Evolutionary conservation across 139 green algal genomes (phyloP), one percentile per base, ranked within the genome.

Genomic region (Coccomyxa sp.): DNA sequence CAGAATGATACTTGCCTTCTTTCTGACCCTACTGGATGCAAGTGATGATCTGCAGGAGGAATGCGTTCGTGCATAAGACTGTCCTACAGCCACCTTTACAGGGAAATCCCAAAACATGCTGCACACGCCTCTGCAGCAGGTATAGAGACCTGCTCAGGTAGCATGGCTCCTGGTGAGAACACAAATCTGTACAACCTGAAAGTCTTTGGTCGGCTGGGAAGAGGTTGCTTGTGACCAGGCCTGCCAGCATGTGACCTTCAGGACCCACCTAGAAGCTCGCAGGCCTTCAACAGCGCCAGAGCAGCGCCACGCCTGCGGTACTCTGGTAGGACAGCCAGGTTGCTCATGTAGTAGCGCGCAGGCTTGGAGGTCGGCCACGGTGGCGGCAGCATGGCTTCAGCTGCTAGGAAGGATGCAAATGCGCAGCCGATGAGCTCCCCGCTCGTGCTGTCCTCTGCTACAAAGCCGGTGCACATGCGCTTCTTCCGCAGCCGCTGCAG

Each of bases 301-400:
- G 85, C 91, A 18, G 93, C 58, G 22, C 90, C 89, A 7, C 78
- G 76, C 1, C 89, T 81, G 14, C 90, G 74, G 36, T 83, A 69
- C 2, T 68, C n/a, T 0, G 72, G 64, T 31, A 74, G n/a, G n/a
- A 94, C 88, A 0, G 86, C 87, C 78, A 95, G 92, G 79, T 94
- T 94, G 71, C 50, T 81, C 27, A 92, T 75, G 81, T 95, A 95
- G 27, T 79, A 50, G 2, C 90, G 75, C 34, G 86, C 79, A 3
- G 88, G 90, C 68, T 79, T 83, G 64, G 34, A 83, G 70, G 78
- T 89, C 44, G 90, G 91, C 70, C 93, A 94, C 31, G 90, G 91
- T 27, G 90, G 86, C 14, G 91, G 90, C 50, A 95, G 89, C 71
- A 82, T 40, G 0, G 90, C 88, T 78, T 95, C 90, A 0, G n/a